Base-by-base conservation (phyloP, 345 rosid species). In the Hibiscus tridactylites region DNA sequence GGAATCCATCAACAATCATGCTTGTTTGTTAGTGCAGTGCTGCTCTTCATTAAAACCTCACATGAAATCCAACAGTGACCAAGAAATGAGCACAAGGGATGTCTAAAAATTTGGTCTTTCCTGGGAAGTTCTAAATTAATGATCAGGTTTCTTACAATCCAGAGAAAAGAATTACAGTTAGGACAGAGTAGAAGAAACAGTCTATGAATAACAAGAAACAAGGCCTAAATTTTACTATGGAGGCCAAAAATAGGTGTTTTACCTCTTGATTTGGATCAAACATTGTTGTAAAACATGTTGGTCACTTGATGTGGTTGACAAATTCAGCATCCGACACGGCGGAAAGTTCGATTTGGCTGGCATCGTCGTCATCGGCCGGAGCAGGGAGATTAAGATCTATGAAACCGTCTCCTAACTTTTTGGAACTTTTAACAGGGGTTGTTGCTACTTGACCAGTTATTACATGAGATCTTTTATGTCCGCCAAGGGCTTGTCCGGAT, bases 401-500 rank as follows among this genome's bases (percentile, higher is more conserved):
- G 63, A 85, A 77, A 60, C 74, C 76, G 44, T 78, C 81, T 64
- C 79, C 87, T 2, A 68, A 73, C 79, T 66, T 78, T 2, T 59
- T 61, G 21, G 73, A 77, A 54, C 74, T 75, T 44, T 68, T 77
- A 28, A 77, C 79, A 60, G 85, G 75, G 65, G 72, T 35, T 54
- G 53, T 19, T 2, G 76, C 67, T 31, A 74, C 76, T 73, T 71
- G 58, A 50, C 81, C 85, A 42, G 72, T 74, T 19, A 86, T 74
- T n/a, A 86, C 84, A 63, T 95, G 99, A 60, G 99, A 88, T 83
- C 99, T 83, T 69, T 95, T 95, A 71, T 95, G 99, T 13, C 99
- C 99, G 19, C 99, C 99, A 17, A 95, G 86, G 0, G 99, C 99
- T 86, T 95, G 99, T 33, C 99, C 99, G 0, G 99, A 92, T 3